These are phyloP conservation scores for Aureobasidium pullulans DNA, from an alignment of 2,329 filamentous ascomycete genomes.

Conservation along the genomic window DNA sequence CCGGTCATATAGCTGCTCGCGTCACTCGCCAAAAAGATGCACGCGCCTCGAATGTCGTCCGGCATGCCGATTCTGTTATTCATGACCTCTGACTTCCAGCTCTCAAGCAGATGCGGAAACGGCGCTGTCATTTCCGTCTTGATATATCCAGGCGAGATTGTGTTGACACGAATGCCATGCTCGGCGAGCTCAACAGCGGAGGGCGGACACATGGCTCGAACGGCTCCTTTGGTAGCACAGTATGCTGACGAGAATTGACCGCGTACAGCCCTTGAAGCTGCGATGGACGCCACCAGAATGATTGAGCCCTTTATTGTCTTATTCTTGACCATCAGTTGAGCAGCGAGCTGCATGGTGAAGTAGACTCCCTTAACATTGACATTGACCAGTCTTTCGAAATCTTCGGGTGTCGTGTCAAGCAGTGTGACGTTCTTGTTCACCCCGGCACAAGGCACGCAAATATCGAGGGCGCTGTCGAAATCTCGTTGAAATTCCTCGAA, in stretches of 20 bases:
- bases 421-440: constrained; percentile 40
- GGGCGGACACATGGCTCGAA: constrained; percentile 42
- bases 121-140: constrained; percentile 22
- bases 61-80: constrained; percentile 41
- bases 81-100: constrained; percentile 46
- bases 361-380: constrained; percentile 41
- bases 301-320: constrained; percentile 46
- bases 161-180: constrained; percentile 38
- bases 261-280: constrained; percentile 44
- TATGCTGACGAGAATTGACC: constrained; percentile 32
- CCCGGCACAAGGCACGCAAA: constrained; percentile 40
- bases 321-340: constrained; percentile 45
- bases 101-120: constrained; percentile 41
- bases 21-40: constrained; percentile 43
- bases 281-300: constrained; percentile 48
- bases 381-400: constrained; percentile 34
- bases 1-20: constrained; percentile 42
- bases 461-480: constrained; percentile 34
- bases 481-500: constrained; percentile 30
- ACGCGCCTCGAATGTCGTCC: constrained; percentile 44
- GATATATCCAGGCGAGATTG: constrained; percentile 20
- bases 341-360: constrained; percentile 43
- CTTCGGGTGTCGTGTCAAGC: constrained; percentile 37
- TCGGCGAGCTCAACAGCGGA: constrained; percentile 66
- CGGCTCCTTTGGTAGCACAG: constrained; percentile 2